Base-by-base conservation (phyloP, 2,329 filamentous ascomycete genomes). In the Apiospora aurea region DNA sequence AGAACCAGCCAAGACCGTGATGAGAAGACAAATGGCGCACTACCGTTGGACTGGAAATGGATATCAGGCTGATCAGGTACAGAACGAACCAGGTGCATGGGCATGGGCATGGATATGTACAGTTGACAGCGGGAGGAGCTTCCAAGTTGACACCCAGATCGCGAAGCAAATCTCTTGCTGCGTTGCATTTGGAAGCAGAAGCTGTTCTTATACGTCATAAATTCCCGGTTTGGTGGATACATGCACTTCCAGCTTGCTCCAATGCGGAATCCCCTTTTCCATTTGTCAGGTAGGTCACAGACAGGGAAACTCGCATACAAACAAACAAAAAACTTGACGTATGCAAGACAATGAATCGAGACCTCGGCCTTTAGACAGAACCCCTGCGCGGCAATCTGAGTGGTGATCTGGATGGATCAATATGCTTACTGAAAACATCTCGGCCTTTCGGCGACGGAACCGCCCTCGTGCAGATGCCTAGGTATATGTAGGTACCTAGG, bases 151-250 rank as follows among this genome's bases (percentile, higher is more conserved):
- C 34, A 57, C 51, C 53, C 38, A 34, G 18, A 34, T 38, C 53
- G 53, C 29, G 53, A 61, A 61, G 53, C 53, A 61, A 61, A 61
- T 61, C 53, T 61, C 53, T 61, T 34, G 29, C 8, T n/a, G 29
- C 18, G 53, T 61, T 64, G 21, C 34, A 64, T 41, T 41, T n/a
- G 21, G 29, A 41, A n/a, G 4, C 34, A 41, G 18, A 38, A 21
- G 34, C 34, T 41, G 34, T 21, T 41, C 18, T 18, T 64, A 64
- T 24, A 64, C 57, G 57, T 64, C 57, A 64, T 64, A 24, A 64
- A 38, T 64, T 21, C 18, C 57, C 57, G 57, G 18, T n/a, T 64
- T n/a, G 24, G 57, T 64, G 57, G 57, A 4, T 21, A 38, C 16
- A 5, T 18, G n/a, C 16, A 11, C 53, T 38, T 38, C 29, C 29